A percentile compares a stretch with the other conserved stretches of the same genome.
Evolutionary conservation across 352 stramenopile species (phyloP).

Genomic region (Lagenidium giganteum): DNA sequence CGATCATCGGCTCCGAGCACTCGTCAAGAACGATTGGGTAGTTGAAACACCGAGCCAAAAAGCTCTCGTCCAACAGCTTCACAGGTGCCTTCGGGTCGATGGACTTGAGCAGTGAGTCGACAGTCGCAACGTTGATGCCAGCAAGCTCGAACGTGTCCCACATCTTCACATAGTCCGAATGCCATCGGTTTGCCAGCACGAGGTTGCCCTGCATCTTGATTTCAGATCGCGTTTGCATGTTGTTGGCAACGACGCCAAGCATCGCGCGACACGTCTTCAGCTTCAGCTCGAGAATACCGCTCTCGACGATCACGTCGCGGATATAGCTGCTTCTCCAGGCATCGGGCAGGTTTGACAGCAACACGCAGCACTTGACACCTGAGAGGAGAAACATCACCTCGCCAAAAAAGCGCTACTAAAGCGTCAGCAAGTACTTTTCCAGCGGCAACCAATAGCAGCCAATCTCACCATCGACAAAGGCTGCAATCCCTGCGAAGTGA

Average conservation of each 20-base stretch:
- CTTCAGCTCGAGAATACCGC: conserved; percentile 20
- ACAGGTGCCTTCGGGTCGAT: not conserved
- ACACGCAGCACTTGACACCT: conserved; percentile 53
- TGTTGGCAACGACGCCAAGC: conserved; percentile 20
- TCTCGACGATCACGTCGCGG: conserved; percentile 28
- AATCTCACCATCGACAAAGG: conserved; percentile 44
- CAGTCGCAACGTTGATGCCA: not conserved
- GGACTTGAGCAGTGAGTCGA: not conserved
- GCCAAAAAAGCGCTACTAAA: conserved; percentile 48
- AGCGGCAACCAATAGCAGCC: not conserved
- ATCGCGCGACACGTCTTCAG: not conserved
- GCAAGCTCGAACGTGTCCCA: conserved; percentile 2
- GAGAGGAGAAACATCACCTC: conserved; percentile 64
- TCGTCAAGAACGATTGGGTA: conserved; percentile 65
- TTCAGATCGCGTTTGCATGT: conserved; percentile 31
- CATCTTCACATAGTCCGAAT: conserved; percentile 19
- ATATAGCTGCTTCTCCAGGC: conserved; percentile 39
- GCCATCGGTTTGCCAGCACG: conserved; percentile 34
- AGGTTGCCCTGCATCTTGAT: conserved; percentile 10
- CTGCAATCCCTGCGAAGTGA: conserved; percentile 24
- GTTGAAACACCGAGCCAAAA: conserved; percentile 40
- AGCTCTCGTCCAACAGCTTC: conserved; percentile 23
- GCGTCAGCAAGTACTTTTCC: not conserved
- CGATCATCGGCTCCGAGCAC: conserved; percentile 49
- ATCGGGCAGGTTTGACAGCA: conserved; percentile 62